Conservation (phyloP, 768 basidiomycete species). For the Suillus luteus region DNA sequence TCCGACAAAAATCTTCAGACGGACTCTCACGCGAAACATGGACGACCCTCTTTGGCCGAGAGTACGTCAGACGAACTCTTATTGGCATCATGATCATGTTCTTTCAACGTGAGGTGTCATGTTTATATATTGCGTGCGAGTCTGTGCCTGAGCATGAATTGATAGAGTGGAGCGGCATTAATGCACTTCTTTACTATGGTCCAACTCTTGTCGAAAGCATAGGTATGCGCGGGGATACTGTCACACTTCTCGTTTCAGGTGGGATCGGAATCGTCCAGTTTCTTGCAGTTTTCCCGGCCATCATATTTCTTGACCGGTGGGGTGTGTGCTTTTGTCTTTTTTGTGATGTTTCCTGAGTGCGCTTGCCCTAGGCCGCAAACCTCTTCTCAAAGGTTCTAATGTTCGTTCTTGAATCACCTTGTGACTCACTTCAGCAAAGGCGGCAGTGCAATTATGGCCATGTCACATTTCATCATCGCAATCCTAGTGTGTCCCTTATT, state of each 20-base stretch:
- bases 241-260: conserved; percentile 69
- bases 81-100: conserved; percentile 78
- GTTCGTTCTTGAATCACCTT: neutral
- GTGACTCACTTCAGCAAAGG: conserved; percentile 24
- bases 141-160: neutral
- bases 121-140: neutral
- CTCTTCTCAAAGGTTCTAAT: conserved; percentile 53
- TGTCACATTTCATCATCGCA: conserved; percentile 66
- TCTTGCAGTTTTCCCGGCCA: conserved; percentile 72
- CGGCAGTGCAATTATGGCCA: conserved; percentile 65
- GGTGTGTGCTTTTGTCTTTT: conserved; percentile 39
- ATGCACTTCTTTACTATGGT: conserved; percentile 81
- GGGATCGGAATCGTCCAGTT: conserved; percentile 82
- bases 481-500: conserved; percentile 47
- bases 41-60: conserved; percentile 54
- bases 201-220: conserved; percentile 68
- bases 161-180: conserved; percentile 86
- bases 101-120: conserved; percentile 66
- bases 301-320: conserved; percentile 65
- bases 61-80: conserved; percentile 61
- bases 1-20: conserved; percentile 38
- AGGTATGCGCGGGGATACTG: conserved; percentile 60
- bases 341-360: conserved; percentile 1
- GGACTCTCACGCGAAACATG: conserved; percentile 43
- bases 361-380: conserved; percentile 54